Evolutionary conservation across 169 alveolate species (phyloP).

Genomic region (Besnoitia besnoiti): DNA sequence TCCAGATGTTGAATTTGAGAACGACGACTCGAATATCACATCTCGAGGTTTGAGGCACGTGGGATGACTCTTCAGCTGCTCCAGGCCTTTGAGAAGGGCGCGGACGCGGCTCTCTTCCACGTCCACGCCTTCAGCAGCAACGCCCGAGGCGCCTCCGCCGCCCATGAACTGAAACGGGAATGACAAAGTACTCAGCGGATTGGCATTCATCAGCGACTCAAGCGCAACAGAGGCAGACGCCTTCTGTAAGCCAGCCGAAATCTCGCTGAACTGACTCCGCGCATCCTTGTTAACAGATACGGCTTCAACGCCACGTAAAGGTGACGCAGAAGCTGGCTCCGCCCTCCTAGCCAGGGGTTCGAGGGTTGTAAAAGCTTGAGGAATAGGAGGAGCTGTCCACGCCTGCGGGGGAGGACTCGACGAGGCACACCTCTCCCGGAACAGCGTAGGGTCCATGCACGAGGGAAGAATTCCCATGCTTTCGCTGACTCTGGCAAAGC

Average conservation of each 20-base stretch:
- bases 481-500: no score
- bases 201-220: neutral
- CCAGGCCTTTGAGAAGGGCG: neutral
- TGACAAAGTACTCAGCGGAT: neutral
- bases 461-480: no score
- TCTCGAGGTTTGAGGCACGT: neutral
- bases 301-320: no score
- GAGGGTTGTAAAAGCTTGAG: no score
- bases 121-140: neutral
- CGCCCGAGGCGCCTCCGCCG: neutral
- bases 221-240: neutral
- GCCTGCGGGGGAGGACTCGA: no score
- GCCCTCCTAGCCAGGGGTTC: no score
- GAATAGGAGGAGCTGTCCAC: no score
- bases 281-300: neutral
- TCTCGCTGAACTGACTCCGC: neutral
- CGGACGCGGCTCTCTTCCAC: constrained; percentile 17
- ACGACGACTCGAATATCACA: neutral
- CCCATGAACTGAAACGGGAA: neutral
- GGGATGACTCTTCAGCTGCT: neutral
- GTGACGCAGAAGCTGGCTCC: no score
- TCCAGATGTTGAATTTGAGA: neutral
- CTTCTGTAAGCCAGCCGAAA: neutral
- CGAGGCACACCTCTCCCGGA: no score
- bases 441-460: no score